These are phyloP conservation scores for Eucalyptus coolabah DNA, from an alignment of 345 rosid genomes.

Conservation along the genomic window DNA sequence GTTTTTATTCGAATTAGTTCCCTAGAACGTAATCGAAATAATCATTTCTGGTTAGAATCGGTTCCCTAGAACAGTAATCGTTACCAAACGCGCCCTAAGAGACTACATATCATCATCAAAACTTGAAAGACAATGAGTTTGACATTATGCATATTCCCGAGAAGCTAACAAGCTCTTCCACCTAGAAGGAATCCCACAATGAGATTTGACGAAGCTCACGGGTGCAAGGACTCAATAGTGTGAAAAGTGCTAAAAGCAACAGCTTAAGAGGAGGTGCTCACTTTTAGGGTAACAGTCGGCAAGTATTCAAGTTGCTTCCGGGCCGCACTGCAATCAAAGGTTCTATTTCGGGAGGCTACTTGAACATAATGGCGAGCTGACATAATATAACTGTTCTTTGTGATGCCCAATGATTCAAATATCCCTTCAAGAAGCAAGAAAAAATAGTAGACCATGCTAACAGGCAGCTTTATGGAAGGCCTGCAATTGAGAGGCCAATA, in stretches of 20 bases:
- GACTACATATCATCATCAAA: neutral
- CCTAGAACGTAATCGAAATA: too few relatives aligned
- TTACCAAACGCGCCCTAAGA: too few relatives aligned
- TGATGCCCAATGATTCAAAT: slow-evolving; percentile 27
- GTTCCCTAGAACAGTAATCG: too few relatives aligned
- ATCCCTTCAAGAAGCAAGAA: slow-evolving; percentile 38
- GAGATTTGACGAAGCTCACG: neutral
- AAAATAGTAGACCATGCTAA: slow-evolving; percentile 21
- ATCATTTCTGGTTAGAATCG: too few relatives aligned
- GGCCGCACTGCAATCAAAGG: slow-evolving; percentile 79
- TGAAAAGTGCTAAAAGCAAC: neutral
- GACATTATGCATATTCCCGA: neutral
- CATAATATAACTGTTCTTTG: slow-evolving; percentile 15
- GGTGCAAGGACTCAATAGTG: neutral
- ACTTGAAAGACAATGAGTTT: neutral
- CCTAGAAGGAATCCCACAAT: neutral
- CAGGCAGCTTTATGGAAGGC: slow-evolving; percentile 68
- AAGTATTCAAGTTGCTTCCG: slow-evolving; percentile 58
- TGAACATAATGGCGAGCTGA: slow-evolving; percentile 39
- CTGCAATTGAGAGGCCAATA: slow-evolving; percentile 25
- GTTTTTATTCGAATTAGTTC: too few relatives aligned
- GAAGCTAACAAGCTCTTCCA: neutral
- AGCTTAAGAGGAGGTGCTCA: slow-evolving; percentile 11
- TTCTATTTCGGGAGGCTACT: slow-evolving; percentile 59
- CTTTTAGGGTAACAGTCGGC: slow-evolving; percentile 57